Conservation (phyloP, 139 green algal genomes). For the Ulvella scutata region DNA sequence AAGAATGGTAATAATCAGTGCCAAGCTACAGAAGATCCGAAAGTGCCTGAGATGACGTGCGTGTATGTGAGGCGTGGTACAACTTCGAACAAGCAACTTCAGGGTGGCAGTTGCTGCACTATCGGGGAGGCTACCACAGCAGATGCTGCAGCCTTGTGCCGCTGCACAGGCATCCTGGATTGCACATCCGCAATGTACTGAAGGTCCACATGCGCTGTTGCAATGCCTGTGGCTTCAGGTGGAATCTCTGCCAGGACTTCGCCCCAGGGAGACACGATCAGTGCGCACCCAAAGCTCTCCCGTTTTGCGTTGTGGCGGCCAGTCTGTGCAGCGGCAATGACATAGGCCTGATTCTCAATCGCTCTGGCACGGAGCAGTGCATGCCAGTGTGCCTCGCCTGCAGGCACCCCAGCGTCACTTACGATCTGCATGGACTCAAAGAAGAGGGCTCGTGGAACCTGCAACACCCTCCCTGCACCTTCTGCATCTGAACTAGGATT, state of each 20-base stretch:
- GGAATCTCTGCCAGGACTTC: constrained; percentile 55
- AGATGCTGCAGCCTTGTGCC: constrained; percentile 14
- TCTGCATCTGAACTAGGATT: too few relatives aligned
- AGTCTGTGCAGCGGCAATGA: constrained; percentile 81
- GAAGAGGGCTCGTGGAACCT: too few relatives aligned
- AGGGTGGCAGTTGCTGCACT: too few relatives aligned
- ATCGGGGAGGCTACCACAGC: too few relatives aligned
- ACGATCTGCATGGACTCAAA: too few relatives aligned
- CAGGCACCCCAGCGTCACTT: not conserved
- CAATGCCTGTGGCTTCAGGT: constrained; percentile 50
- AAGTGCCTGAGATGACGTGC: too few relatives aligned
- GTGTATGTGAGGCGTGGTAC: too few relatives aligned
- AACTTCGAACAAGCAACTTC: too few relatives aligned
- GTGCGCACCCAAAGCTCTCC: constrained; percentile 73
- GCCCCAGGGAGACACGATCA: constrained; percentile 91
- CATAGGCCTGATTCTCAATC: constrained; percentile 87
- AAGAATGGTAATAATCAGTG: too few relatives aligned
- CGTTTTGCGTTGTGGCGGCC: constrained; percentile 77
- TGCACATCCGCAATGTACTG: constrained; percentile 17
- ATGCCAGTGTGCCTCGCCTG: constrained; percentile 87
- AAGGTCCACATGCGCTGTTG: constrained; percentile 55
- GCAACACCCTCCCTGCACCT: too few relatives aligned
- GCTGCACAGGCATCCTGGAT: constrained; percentile 32
- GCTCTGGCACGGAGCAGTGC: constrained; percentile 81
- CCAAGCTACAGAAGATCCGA: too few relatives aligned